Conservation (phyloP, 192 early-diverging fungal species). For the Allomyces javanicus region DNA sequence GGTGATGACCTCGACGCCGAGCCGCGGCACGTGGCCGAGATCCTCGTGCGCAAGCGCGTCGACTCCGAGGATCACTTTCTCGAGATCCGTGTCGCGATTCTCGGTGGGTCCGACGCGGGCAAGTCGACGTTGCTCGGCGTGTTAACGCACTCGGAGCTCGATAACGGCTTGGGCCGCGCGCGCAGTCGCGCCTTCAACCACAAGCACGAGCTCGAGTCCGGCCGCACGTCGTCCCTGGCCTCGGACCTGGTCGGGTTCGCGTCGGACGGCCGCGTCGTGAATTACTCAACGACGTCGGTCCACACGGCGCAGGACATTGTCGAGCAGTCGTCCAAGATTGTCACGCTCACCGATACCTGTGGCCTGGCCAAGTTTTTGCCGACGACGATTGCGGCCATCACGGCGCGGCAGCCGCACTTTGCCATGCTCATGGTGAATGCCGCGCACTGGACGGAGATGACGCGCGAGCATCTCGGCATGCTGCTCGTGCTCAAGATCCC, state of each 20-base stretch:
- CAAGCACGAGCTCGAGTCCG: slow-evolving; percentile 75
- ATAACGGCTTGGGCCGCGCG: slow-evolving; percentile 71
- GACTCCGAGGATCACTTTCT: slow-evolving; percentile 39
- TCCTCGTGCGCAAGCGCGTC: slow-evolving; percentile 40
- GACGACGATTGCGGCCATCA: slow-evolving; percentile 78
- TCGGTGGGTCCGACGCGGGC: slow-evolving; percentile 60
- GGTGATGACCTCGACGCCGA: neutral
- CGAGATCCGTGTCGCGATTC: slow-evolving; percentile 63
- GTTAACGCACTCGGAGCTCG: slow-evolving; percentile 56
- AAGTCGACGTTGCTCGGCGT: slow-evolving; percentile 75
- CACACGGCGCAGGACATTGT: slow-evolving; percentile 66
- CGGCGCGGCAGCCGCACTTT: slow-evolving; percentile 70
- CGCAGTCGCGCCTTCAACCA: slow-evolving; percentile 70
- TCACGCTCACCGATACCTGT: slow-evolving; percentile 74
- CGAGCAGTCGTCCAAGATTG: slow-evolving; percentile 45
- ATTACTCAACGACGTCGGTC: slow-evolving; percentile 45
- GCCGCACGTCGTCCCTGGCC: slow-evolving; percentile 75
- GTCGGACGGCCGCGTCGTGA: slow-evolving; percentile 43
- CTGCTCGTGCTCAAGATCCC: slow-evolving; percentile 62
- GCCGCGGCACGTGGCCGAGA: slow-evolving; percentile 42
- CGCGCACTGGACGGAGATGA: slow-evolving; percentile 39
- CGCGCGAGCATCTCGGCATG: slow-evolving; percentile 57
- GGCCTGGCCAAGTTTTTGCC: slow-evolving; percentile 74
- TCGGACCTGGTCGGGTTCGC: slow-evolving; percentile 73
- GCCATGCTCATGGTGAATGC: slow-evolving; percentile 63